Evolutionary conservation across 2,329 filamentous ascomycete genomes (phyloP), one percentile per base, ranked within the genome.

Genomic region (Moelleriella libera): DNA sequence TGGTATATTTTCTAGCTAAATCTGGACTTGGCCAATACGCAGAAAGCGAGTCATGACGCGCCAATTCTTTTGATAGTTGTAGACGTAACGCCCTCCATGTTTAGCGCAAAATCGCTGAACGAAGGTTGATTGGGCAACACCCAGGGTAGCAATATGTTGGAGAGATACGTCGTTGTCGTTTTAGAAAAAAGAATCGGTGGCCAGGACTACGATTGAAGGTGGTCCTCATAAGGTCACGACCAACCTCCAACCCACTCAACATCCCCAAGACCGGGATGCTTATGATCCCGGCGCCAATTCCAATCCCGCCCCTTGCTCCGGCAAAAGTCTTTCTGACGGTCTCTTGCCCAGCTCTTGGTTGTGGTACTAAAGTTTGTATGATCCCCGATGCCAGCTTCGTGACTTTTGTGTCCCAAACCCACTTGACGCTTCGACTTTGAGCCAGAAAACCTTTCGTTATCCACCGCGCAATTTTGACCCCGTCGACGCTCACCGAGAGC

Each of bases 201-300:
- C 66, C 68, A 61, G 65, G 76, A 76, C 75, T 69, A 81, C 76
- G 79, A 80, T 75, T 78, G 78, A 64, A 63, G 54, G 51, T 49
- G 54, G 65, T 56, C 55, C 21, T 64, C 69, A 54, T 66, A 63
- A 60, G 65, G 65, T 81, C 80, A 53, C 65, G 85, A 81, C 80
- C 86, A 94, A 69, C 85, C 87, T 73, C 88, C 88, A 80, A 95
- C 87, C 83, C 90, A 94, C 79, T 94, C 88, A 72, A 89, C 69
- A 61, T 90, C 85, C 61, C 82, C 82, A 64, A 86, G 76, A 68
- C 84, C 82, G 60, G 73, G 66, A 56, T 75, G 75, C 60, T 68
- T 71, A 53, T 49, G 30, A 42, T 83, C 80, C 59, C 76, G 71
- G 60, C 76, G 75, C 75, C 76, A 78, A 53, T 75, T 76, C 69